Conservation (phyloP, 495 filamentous ascomycete genomes). For the Podospora australis region DNA sequence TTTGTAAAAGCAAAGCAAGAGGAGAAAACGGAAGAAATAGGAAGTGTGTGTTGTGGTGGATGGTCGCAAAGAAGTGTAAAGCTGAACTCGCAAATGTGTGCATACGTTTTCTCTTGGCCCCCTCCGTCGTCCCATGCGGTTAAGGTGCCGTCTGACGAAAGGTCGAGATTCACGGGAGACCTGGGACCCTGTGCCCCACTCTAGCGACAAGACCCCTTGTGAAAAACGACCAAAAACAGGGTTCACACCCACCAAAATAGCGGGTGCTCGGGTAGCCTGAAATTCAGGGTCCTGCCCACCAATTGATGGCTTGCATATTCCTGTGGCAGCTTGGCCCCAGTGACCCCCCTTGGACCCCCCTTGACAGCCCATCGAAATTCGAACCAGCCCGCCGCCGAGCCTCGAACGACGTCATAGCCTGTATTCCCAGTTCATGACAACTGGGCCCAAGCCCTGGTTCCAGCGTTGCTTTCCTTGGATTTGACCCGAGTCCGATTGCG, state of each 20-base stretch:
- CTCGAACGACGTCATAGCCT: conserved; percentile 20
- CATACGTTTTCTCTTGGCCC: too few relatives aligned
- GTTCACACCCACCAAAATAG: conserved; percentile 23
- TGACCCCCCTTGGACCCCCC: background rate
- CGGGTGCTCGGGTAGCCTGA: conserved; percentile 16
- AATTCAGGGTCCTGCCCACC: conserved; percentile 30
- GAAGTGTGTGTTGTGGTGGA: background rate
- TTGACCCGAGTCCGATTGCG: background rate
- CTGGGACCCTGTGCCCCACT: conserved; percentile 6
- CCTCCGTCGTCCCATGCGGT: too few relatives aligned
- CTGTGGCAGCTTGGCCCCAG: conserved; percentile 13
- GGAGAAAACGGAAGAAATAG: background rate
- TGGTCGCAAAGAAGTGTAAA: too few relatives aligned
- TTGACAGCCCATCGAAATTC: too few relatives aligned
- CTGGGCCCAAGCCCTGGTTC: background rate
- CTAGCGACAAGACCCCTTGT: background rate
- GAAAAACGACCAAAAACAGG: conserved; percentile 14
- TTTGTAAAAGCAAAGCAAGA: background rate
- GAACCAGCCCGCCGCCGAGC: background rate
- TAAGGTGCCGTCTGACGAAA: background rate
- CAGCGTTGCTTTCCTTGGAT: background rate
- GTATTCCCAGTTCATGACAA: background rate
- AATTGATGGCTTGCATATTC: conserved; percentile 26
- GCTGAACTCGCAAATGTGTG: background rate
- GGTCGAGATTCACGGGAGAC: conserved; percentile 6